Evolutionary conservation across 2,329 filamentous ascomycete species (phyloP), one percentile per base, ranked within the genome.

Genomic region (Ceratocystis alfenasii): DNA sequence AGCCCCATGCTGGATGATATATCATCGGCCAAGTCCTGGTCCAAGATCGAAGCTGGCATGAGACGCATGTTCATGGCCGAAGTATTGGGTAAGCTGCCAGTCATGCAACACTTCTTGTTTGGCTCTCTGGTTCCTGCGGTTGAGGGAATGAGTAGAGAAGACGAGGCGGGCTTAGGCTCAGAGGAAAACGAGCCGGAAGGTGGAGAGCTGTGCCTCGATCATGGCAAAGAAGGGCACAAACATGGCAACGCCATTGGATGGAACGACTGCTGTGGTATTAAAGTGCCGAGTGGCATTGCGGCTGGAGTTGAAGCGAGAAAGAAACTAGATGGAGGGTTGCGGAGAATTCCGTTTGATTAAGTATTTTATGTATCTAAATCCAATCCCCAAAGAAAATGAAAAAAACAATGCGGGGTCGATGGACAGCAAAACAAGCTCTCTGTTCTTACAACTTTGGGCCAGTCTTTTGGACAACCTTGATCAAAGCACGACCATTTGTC

Each of bases 1-100:
- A 92, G 87, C 69, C 94, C 95, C 2, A 97, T 99, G 95, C 83
- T 99, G 20, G 94, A 99, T 73, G 94, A 99, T 74, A 99, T 99
- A 69, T 94, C 89, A 2, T 87, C 90, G 1, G 88, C 93, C 17
- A 92, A 90, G 74, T 89, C 81, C 48, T 99, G 94, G 94, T 78
- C 76, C 69, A 99, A 99, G 79, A 88, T 99, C 62, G 92, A 97
- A 74, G 87, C 82, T 30, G 94, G 94, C 5, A 97, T 99, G 95
- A 83, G 89, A 68, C 89, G 90, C 70, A 99, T 99, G 95, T 97
- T 97, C 73, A 82, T 93, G 63, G 89, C 87, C 50, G 94, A 99
- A 75, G 93, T 99, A 0, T 76, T 99, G 63, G 86, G 88, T 41
- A 99, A 99, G 76, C 75, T 99, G 65, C 94, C 94, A 0, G 93